Evolutionary conservation across 768 basidiomycete species (phyloP), one percentile per base, ranked within the genome.

Genomic region (Mycena haematopus): DNA sequence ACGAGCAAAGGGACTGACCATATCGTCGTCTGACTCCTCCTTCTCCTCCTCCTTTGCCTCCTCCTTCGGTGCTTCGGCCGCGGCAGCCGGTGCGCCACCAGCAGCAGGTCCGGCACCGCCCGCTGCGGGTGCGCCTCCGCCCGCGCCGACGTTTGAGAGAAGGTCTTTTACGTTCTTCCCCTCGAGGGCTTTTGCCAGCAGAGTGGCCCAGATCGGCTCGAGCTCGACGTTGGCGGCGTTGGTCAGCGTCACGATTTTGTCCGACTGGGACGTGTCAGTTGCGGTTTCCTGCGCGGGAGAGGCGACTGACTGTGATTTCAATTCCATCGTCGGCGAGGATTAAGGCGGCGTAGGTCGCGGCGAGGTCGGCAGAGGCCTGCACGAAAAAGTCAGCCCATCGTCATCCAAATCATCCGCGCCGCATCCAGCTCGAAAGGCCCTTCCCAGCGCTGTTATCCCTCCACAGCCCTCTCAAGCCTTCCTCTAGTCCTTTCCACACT

Each of bases 91-190:
- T 56, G 80, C 88, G 50, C 75, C 88, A 60, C 77, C 86, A 56
- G 81, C 82, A 52, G 83, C 85, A 58, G 81, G 81, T 51, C 79
- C 77, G 21, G 80, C 77, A 64, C 71, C 84, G 54, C 78, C 83
- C 57, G 86, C 87, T 57, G 88, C 91, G 52, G 93, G 90, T 69
- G 88, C 93, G 65, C 88, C 95, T 65, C 93, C 95, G 65, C 96
- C 95, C 58, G 93, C 82, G 66, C 96, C 96, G 66, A 99, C 95
- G 83, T 94, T 96, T 65, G 92, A 91, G 68, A 99, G 86, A 56
- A 99, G 84, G 47, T 96, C 95, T 80, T 94, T 98, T 72, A 99
- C 86, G 81, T 99, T 88, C 86, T 96, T 97, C 73, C 96, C 96
- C 80, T 96, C 95, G 56, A 99, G 89, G 36, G 97, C 96, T 79